Percentiles rank a stretch among this genome's conserved stretches.
Conservation (phyloP, 345 rosid genomes). For the Cardamine resedifolia region DNA sequence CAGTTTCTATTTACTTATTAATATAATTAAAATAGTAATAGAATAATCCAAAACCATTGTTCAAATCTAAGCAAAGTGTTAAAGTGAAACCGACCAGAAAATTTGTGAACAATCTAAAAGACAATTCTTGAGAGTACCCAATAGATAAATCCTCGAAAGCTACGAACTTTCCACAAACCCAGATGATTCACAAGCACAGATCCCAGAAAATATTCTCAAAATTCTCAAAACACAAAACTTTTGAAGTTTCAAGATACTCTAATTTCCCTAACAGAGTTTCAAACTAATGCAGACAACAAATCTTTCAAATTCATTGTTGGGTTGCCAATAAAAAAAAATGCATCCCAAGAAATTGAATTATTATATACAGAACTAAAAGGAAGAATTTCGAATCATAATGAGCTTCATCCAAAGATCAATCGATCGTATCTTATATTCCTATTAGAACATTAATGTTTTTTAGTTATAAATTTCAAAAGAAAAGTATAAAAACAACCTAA, state of each 20-base stretch:
- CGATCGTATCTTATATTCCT: not conserved
- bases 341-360: not conserved
- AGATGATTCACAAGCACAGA: constrained; percentile 27
- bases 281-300: not conserved
- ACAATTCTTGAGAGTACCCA: constrained; percentile 8
- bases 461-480: not conserved
- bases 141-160: constrained; percentile 31
- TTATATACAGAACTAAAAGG: not conserved
- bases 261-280: not conserved
- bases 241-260: constrained; percentile 8
- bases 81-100: constrained; percentile 39
- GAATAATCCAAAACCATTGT: constrained; percentile 20
- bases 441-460: not conserved
- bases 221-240: constrained; percentile 10
- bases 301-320: not conserved
- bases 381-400: not conserved
- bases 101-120: not conserved
- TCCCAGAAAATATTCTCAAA: constrained; percentile 25
- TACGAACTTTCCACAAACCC: constrained; percentile 31
- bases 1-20: not conserved
- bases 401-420: not conserved
- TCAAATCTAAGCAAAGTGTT: constrained; percentile 44
- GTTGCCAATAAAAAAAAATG: constrained; percentile 1
- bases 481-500: not conserved
- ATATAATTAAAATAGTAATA: constrained; percentile 20